phyloP scores from a whole-genome alignment of 1,284 basidiomycete species.

The Tylopilus sp. region DNA sequence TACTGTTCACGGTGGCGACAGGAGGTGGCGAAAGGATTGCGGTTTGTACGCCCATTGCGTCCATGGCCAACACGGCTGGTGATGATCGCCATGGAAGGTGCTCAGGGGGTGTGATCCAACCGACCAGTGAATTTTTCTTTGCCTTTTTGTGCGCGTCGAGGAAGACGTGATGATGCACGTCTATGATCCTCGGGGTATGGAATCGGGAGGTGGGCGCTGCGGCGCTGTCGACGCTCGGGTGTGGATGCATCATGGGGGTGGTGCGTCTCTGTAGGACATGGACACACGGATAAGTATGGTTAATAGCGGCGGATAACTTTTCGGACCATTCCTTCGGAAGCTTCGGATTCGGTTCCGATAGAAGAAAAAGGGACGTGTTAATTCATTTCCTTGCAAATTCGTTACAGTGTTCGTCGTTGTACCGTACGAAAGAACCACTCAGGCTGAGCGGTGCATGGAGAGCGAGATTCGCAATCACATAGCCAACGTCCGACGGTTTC shows the following conservation, averaged over 20 bases:
- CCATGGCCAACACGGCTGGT: constrained; percentile 58
- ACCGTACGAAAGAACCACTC: constrained; percentile 75
- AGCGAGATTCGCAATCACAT: constrained; percentile 71
- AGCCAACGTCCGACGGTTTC: constrained; percentile 67
- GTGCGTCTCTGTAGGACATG: constrained; percentile 4
- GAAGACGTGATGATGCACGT: constrained; percentile 74
- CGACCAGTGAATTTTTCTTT: constrained; percentile 45
- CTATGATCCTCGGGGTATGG: constrained; percentile 43
- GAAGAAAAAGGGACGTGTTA: constrained; percentile 9
- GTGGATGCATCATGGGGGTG: constrained; percentile 16
- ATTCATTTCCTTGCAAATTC: constrained; percentile 45
- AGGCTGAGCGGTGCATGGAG: constrained; percentile 55
- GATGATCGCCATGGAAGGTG: constrained; percentile 66
- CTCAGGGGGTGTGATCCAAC: constrained; percentile 59
- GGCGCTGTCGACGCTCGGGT: not conserved
- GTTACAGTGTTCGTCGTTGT: constrained; percentile 64
- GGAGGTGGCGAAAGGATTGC: constrained; percentile 68
- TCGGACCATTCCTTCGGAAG: constrained; percentile 12
- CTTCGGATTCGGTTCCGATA: constrained; percentile 19
- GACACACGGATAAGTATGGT: not conserved
- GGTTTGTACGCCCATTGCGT: constrained; percentile 51
- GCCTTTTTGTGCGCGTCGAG: constrained; percentile 47
- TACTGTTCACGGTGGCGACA: constrained; percentile 46
- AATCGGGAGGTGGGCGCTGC: not conserved
- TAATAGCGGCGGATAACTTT: constrained; percentile 8